phyloP scores from a whole-genome alignment of 495 filamentous ascomycete species.

The Elaphomyces granulatus region DNA sequence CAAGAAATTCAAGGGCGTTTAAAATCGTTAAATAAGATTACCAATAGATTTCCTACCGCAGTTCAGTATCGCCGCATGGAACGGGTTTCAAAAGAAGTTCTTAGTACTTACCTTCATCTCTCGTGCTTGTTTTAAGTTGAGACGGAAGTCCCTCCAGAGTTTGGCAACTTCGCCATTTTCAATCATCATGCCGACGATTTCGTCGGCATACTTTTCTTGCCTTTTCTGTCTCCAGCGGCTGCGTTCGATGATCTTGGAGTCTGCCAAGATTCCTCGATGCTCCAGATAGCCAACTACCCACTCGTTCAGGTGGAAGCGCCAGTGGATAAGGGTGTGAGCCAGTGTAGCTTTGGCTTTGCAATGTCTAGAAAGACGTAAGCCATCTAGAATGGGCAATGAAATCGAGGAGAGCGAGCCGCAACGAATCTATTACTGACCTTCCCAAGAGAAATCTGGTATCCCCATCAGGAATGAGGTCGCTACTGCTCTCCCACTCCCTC shows the following conservation, averaged over 20 bases:
- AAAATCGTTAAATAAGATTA: too few relatives aligned
- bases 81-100: too few relatives aligned
- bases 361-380: constrained; percentile 18
- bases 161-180: constrained; percentile 36
- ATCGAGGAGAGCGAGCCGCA: too few relatives aligned
- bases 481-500: constrained; percentile 22
- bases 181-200: constrained; percentile 44
- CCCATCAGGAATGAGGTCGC: constrained; percentile 20
- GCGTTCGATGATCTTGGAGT: constrained; percentile 39
- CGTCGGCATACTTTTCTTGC: constrained; percentile 38
- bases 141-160: constrained; percentile 46
- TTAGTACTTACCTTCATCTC: constrained; percentile 31
- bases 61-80: too few relatives aligned
- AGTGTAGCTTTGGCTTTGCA: constrained; percentile 56
- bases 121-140: constrained; percentile 39
- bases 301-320: constrained; percentile 59
- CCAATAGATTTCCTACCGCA: too few relatives aligned
- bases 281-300: constrained; percentile 50
- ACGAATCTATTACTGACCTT: constrained; percentile 19
- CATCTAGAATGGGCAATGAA: too few relatives aligned
- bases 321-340: constrained; percentile 58
- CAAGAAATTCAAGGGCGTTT: too few relatives aligned
- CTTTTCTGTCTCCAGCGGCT: constrained; percentile 39
- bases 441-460: constrained; percentile 29
- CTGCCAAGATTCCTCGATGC: constrained; percentile 35